Base-by-base conservation (phyloP, 1,139 yeast species). In the Maudiozyma humilis region DNA sequence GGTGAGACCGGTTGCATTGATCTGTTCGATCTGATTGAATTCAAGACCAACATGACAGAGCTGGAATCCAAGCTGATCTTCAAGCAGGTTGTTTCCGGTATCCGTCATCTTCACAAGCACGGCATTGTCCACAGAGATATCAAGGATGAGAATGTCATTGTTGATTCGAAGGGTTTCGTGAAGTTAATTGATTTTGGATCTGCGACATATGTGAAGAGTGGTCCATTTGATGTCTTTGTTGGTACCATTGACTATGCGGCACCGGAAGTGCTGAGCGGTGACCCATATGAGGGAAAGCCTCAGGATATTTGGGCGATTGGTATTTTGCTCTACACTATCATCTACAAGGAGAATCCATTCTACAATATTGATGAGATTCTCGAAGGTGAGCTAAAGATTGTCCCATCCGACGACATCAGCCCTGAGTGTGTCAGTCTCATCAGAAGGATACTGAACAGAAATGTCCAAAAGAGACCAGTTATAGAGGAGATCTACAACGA, bases 271-370 rank as follows among this genome's bases (percentile, higher is more conserved):
- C 71, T 91, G 32, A 75, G 82, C 44, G 98, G 97, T 6, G 82
- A 81, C 49, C 84, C 91, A 31, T 91, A 91, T 59, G 88, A 80
- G 48, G 98, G 98, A 20, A 82, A 78, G 61, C 91, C 96, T 0
- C 98, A 91, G 63, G 98, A 91, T 64, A 80, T 89, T 3, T 91
- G 98, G 98, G 96, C 97, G 0, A 70, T 89, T 58, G 98, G 98
- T 1, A 84, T 91, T 17, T 69, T 91, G 47, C 68, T 91, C 17
- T 91, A 88, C 66, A 91, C 97, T 0, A 75, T 91, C 60, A 72
- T 89, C 14, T 91, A 83, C 69, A 87, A 88, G 60, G 97, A 91
- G 61, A 88, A 88, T 54, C 98, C 98, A 6, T 91, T 89, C 59
- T 86, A 87, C 64, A 87, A 86, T 59, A 94, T 89, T 38, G 96